Percentiles rank a stretch among this genome's conserved stretches.
Conservation (phyloP, 2,329 filamentous ascomycete genomes). For the Verticillium zaregamsianum region DNA sequence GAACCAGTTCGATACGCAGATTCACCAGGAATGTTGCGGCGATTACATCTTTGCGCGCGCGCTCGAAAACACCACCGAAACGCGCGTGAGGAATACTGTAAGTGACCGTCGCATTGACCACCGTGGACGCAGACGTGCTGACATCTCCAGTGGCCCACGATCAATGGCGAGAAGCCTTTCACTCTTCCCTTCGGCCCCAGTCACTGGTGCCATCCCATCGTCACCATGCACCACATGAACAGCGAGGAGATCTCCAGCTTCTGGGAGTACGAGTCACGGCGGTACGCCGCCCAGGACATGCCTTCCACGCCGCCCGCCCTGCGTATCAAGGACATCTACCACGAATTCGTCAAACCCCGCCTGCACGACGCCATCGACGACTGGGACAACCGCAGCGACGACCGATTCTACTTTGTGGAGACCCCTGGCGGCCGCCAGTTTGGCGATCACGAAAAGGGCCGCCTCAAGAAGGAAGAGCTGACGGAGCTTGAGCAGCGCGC, state of each 20-base stretch:
- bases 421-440: constrained; percentile 18
- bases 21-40: constrained; percentile 43
- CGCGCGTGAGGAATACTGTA: constrained; percentile 37
- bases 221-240: constrained; percentile 52
- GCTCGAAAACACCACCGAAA: constrained; percentile 37
- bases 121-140: constrained; percentile 1
- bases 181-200: constrained; percentile 40
- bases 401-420: constrained; percentile 35
- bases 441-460: constrained; percentile 24
- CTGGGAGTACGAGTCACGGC: constrained; percentile 45
- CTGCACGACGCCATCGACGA: constrained; percentile 34
- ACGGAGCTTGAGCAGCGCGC: constrained; percentile 34
- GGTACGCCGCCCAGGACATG: constrained; percentile 19
- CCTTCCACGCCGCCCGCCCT: constrained; percentile 23
- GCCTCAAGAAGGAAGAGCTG: constrained; percentile 27
- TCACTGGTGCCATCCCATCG: constrained; percentile 53
- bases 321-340: constrained; percentile 43
- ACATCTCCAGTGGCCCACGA: constrained; percentile 40
- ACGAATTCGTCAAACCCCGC: constrained; percentile 37
- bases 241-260: constrained; percentile 45
- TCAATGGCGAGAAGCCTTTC: constrained; percentile 52
- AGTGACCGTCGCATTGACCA: constrained; percentile 17
- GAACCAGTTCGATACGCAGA: constrained; percentile 39
- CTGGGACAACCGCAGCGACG: constrained; percentile 51
- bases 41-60: constrained; percentile 45